Conservation (phyloP, 2,329 filamentous ascomycete genomes). For the Hansfordia pulvinata region DNA sequence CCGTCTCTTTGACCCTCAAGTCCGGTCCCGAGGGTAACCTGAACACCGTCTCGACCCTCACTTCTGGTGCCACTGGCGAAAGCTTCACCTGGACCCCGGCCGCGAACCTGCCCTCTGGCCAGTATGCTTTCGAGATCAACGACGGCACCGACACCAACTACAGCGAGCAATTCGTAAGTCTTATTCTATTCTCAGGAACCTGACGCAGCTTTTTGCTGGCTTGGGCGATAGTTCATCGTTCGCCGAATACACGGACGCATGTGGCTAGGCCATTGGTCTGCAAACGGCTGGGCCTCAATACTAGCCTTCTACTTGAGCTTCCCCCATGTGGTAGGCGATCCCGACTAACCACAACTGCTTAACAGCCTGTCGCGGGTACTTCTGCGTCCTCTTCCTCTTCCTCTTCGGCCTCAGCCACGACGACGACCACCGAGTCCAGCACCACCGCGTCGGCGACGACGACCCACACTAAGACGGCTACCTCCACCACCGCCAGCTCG, state of each 20-base stretch:
- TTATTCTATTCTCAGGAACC: too few species aligned
- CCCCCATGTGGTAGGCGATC: too few species aligned
- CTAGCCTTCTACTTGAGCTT: too few species aligned
- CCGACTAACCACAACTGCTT: conserved; percentile 4
- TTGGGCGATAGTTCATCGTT: too few species aligned
- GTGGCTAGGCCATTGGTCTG: too few species aligned
- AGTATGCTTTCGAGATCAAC: conserved; percentile 30
- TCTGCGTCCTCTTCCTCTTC: conserved; percentile 7
- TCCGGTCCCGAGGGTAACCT: conserved; percentile 22
- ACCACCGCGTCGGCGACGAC: conserved; percentile 10
- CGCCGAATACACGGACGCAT: too few species aligned
- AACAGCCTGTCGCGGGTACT: conserved; percentile 3
- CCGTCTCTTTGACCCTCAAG: conserved; percentile 27
- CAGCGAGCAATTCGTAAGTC: conserved; percentile 25
- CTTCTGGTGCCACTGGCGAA: conserved; percentile 15
- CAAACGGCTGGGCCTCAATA: too few species aligned
- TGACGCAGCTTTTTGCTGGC: conserved; percentile 9
- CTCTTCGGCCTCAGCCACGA: conserved; percentile 3
- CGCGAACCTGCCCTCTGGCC: conserved; percentile 20
- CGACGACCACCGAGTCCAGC: conserved; percentile 8
- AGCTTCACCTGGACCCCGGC: conserved; percentile 25
- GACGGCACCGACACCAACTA: conserved; percentile 29
- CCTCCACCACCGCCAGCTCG: conserved; percentile 3
- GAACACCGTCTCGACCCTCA: conserved; percentile 18
- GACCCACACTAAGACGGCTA: conserved; percentile 2